A percentile compares a stretch with the other conserved stretches of the same genome.
These are phyloP conservation scores for Saturnispora sekii DNA, from an alignment of 805 yeast species.

Conservation along the genomic window DNA sequence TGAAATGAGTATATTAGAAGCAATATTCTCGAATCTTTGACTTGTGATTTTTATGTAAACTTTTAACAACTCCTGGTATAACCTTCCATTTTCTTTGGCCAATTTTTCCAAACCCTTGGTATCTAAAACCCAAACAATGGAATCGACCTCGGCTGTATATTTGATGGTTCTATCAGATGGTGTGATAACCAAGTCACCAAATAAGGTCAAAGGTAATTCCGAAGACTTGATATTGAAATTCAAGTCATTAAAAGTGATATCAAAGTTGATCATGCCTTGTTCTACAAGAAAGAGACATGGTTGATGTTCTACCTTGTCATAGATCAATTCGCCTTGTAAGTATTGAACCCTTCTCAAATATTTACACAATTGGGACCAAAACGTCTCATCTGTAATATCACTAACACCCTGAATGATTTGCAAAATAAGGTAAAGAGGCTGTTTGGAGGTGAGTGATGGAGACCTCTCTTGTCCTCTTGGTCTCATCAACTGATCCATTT, in stretches of 20 bases:
- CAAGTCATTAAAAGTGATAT: slow-evolving; percentile 31
- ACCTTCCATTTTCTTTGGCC: slow-evolving; percentile 36
- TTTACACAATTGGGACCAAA: slow-evolving; percentile 58
- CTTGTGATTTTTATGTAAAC: slow-evolving; percentile 55
- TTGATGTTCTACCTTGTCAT: slow-evolving; percentile 34
- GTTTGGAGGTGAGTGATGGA: slow-evolving; percentile 11
- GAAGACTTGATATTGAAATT: slow-evolving; percentile 21
- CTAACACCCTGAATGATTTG: slow-evolving; percentile 57
- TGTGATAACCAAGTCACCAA: slow-evolving; percentile 47
- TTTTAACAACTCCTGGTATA: slow-evolving; percentile 55
- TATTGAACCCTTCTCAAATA: slow-evolving; percentile 35
- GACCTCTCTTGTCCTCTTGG: slow-evolving; percentile 10
- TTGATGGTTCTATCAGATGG: slow-evolving; percentile 32
- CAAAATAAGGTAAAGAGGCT: slow-evolving; percentile 55
- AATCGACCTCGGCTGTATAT: slow-evolving; percentile 35
- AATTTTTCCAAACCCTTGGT: slow-evolving; percentile 36
- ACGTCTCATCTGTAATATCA: slow-evolving; percentile 31
- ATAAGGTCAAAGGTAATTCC: slow-evolving; percentile 64
- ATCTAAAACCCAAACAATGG: slow-evolving; percentile 62
- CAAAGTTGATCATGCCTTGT: slow-evolving; percentile 44
- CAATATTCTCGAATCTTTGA: slow-evolving; percentile 63
- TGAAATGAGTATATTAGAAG: slow-evolving; percentile 62
- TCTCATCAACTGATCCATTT: slow-evolving; percentile 23
- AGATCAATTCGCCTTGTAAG: slow-evolving; percentile 32
- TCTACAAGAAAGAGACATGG: slow-evolving; percentile 48